phyloP scores from a whole-genome alignment of 2,329 filamentous ascomycete genomes.

The Decorospora gaudefroyi region DNA sequence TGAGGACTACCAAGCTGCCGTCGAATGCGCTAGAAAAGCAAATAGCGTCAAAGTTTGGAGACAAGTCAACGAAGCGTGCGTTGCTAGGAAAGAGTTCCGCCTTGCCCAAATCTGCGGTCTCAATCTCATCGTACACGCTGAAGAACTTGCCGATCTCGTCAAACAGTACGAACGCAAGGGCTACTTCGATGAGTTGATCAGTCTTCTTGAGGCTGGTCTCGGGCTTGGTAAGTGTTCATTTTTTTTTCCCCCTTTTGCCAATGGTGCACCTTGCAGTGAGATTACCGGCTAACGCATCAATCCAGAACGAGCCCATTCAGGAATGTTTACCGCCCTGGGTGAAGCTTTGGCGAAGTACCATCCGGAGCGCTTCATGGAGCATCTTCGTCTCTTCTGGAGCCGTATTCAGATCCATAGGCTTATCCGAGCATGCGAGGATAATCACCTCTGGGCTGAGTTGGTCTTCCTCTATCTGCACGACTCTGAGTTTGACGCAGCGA shows the following conservation, averaged over 20 bases:
- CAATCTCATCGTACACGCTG: conserved; percentile 95
- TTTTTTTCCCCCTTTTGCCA: no score
- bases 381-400: conserved; percentile 97
- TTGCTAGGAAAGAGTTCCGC: conserved; percentile 97
- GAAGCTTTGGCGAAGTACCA: conserved; percentile 94
- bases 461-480: conserved; percentile 99
- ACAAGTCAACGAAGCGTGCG: conserved; percentile 94
- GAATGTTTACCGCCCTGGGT: conserved; percentile 92
- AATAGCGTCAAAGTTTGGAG: conserved; percentile 99
- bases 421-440: conserved; percentile 90
- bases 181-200: conserved; percentile 98
- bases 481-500: conserved; percentile 97
- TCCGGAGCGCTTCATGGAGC: conserved; percentile 95
- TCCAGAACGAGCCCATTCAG: conserved; percentile 76
- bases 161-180: conserved; percentile 96
- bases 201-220: conserved; percentile 89
- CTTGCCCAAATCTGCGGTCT: conserved; percentile 98
- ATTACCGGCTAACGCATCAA: conserved; percentile 5
- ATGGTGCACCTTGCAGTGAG: no score
- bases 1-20: conserved; percentile 93
- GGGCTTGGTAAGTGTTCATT: conserved; percentile 67
- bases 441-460: conserved; percentile 94
- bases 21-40: conserved; percentile 96
- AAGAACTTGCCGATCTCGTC: conserved; percentile 89
- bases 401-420: conserved; percentile 98